phyloP scores from a whole-genome alignment of 2,329 filamentous ascomycete species.

The Hansfordia pulvinata region DNA sequence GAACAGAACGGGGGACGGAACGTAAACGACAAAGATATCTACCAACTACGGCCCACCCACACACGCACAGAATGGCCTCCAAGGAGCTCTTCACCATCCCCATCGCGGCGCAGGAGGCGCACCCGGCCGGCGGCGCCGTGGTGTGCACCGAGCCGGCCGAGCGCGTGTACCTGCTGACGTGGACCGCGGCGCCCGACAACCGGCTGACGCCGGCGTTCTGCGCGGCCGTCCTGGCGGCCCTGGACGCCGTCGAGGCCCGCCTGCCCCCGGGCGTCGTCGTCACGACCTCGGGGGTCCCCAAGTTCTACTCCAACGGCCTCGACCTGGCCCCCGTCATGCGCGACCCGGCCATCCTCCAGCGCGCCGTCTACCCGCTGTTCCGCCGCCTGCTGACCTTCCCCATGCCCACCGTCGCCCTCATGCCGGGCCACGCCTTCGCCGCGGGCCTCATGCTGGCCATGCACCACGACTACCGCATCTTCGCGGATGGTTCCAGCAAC shows the following conservation, averaged over 20 bases:
- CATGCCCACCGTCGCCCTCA: conserved; percentile 68
- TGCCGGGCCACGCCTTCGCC: conserved; percentile 73
- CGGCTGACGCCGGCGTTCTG: conserved; percentile 58
- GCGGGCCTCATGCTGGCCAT: conserved; percentile 71
- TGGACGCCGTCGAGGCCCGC: conserved; percentile 61
- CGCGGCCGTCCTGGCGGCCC: conserved; percentile 51
- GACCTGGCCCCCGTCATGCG: conserved; percentile 54
- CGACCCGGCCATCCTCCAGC: conserved; percentile 46
- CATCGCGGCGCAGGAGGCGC: conserved; percentile 27
- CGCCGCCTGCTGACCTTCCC: conserved; percentile 55
- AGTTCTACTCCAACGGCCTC: conserved; percentile 78
- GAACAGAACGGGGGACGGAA: no score
- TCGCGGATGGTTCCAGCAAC: conserved; percentile 49
- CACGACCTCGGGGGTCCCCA: conserved; percentile 60
- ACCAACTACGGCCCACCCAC: no score
- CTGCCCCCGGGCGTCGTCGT: conserved; percentile 60
- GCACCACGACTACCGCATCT: conserved; percentile 73
- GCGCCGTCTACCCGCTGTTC: conserved; percentile 51
- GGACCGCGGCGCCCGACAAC: conserved; percentile 61
- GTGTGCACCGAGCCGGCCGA: conserved; percentile 46
- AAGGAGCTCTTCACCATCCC: conserved; percentile 44
- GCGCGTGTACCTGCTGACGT: conserved; percentile 59
- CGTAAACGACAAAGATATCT: no score
- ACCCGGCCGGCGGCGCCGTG: conserved; percentile 44
- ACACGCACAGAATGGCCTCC: conserved; percentile 12